These are phyloP conservation scores for Oxyria digyna DNA, from an alignment of 148 eudicot species.

Conservation along the genomic window DNA sequence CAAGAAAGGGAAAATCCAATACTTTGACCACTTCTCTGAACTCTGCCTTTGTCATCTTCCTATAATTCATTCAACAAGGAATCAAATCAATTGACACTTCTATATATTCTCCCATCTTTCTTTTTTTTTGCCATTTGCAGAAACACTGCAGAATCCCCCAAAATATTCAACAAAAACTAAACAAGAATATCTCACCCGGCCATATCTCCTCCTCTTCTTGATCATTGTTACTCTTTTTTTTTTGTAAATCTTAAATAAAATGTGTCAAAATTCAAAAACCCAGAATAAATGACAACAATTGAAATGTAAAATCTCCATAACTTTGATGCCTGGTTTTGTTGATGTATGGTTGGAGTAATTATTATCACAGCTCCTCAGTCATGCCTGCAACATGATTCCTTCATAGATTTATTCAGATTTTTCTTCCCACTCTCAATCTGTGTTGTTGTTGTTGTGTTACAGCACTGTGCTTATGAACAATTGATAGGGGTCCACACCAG, in stretches of 20 bases:
- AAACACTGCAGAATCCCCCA: not conserved
- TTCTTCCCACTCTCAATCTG: conserved; percentile 3
- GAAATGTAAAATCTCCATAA: not conserved
- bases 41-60: conserved; percentile 2
- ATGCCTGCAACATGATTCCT: conserved; percentile 4
- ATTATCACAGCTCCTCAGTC: conserved; percentile 5
- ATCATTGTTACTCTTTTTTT: conserved; percentile 1
- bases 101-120: too few species aligned
- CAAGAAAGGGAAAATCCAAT: not conserved
- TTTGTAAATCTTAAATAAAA: not conserved
- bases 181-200: not conserved
- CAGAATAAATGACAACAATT: not conserved
- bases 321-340: not conserved
- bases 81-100: not conserved
- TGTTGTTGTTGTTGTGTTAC: conserved; percentile 1
- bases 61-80: not conserved
- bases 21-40: not conserved
- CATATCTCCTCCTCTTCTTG: conserved; percentile 11
- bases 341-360: conserved; percentile 1
- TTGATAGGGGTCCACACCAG: not conserved
- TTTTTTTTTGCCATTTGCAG: too few species aligned
- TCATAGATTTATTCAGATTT: conserved; percentile 6
- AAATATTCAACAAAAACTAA: too few species aligned
- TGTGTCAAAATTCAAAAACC: not conserved
- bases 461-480: conserved; percentile 4